Conservation (phyloP, 768 basidiomycete genomes). For the Cyathus striatus region DNA sequence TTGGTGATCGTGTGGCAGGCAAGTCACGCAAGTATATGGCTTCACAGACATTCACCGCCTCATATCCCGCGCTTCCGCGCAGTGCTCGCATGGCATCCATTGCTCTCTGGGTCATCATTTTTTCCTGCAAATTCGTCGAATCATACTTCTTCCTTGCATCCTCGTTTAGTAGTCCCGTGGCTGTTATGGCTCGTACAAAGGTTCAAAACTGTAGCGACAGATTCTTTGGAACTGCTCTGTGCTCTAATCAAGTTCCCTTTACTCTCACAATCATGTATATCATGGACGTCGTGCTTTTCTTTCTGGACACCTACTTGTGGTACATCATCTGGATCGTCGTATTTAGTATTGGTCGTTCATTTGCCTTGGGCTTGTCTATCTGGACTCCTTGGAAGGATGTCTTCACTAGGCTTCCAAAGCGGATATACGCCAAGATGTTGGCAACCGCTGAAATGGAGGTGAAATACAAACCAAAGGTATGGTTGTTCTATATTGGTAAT, state of each 20-base stretch:
- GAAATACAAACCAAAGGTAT: conserved; percentile 93
- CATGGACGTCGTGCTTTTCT: conserved; percentile 97
- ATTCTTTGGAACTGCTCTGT: conserved; percentile 74
- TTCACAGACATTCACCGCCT: conserved; percentile 97
- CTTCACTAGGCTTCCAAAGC: conserved; percentile 91
- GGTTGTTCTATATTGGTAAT: neutral
- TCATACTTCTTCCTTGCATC: conserved; percentile 98
- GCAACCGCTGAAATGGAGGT: conserved; percentile 98
- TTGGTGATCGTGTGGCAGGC: conserved; percentile 96
- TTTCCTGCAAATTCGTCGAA: conserved; percentile 94
- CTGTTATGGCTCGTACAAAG: conserved; percentile 94
- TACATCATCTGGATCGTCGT: conserved; percentile 99
- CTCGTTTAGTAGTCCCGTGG: conserved; percentile 94
- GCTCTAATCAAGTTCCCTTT: conserved; percentile 91
- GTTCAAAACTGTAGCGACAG: conserved; percentile 88
- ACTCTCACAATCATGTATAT: conserved; percentile 97
- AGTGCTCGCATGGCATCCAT: conserved; percentile 80
- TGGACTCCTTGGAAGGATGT: conserved; percentile 99
- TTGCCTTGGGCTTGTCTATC: conserved; percentile 89
- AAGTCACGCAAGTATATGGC: conserved; percentile 98
- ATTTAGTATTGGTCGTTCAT: conserved; percentile 87
- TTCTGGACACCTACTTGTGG: conserved; percentile 99
- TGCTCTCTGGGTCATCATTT: conserved; percentile 85
- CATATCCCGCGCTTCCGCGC: conserved; percentile 77
- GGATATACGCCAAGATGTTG: conserved; percentile 95